phyloP scores from a whole-genome alignment of 768 basidiomycete species.

The Tulasnella sp. region DNA sequence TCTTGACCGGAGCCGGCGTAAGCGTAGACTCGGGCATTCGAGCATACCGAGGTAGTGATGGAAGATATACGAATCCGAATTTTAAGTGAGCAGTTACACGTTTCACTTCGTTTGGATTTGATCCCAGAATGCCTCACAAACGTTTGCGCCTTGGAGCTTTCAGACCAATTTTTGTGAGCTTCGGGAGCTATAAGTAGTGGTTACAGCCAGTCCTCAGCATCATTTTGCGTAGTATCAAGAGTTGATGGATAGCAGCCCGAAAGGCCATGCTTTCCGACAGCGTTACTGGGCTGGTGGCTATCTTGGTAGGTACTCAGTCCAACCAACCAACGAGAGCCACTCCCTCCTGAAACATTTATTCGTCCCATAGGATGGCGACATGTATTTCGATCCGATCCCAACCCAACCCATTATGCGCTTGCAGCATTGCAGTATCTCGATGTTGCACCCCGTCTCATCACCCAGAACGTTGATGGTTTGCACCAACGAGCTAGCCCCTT shows the following conservation, averaged over 20 bases:
- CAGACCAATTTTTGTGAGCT: constrained; percentile 52
- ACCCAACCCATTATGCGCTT: constrained; percentile 81
- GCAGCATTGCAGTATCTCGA: constrained; percentile 70
- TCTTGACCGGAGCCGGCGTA: constrained; percentile 88
- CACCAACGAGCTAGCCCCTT: constrained; percentile 67
- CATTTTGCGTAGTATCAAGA: constrained; percentile 55
- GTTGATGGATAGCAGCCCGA: constrained; percentile 60
- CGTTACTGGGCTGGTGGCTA: constrained; percentile 81
- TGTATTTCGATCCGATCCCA: constrained; percentile 74
- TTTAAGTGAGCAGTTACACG: constrained; percentile 53
- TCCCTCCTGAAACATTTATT: neutral
- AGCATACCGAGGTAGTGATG: constrained; percentile 84
- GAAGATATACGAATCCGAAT: constrained; percentile 83
- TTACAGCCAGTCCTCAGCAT: neutral
- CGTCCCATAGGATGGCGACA: constrained; percentile 54
- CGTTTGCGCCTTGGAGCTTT: neutral
- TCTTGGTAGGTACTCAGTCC: constrained; percentile 35
- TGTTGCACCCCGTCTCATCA: constrained; percentile 57
- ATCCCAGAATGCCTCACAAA: neutral
- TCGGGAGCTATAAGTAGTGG: constrained; percentile 22
- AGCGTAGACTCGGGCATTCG: constrained; percentile 93
- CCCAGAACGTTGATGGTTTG: constrained; percentile 86
- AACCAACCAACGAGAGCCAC: neutral
- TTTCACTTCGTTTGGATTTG: neutral
- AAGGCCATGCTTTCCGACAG: constrained; percentile 69